Percentiles rank a stretch among this genome's conserved stretches.
phyloP scores from a whole-genome alignment of 352 stramenopile species.

The Phytopythium cucurbitacearum region DNA sequence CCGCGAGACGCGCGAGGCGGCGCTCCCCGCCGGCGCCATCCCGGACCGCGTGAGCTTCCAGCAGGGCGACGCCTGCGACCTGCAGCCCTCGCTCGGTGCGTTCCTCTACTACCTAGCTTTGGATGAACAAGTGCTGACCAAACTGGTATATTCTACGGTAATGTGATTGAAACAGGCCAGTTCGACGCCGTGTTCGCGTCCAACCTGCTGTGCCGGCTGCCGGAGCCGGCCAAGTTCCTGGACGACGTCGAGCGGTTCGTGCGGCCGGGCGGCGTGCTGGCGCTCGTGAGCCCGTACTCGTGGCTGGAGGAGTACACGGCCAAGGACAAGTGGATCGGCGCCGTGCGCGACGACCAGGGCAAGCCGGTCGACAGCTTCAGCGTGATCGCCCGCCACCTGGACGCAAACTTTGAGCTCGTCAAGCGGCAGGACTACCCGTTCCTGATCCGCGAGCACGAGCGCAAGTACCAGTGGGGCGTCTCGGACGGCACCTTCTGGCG shows the following conservation, averaged over 20 bases:
- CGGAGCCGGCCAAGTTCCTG: constrained; percentile 90
- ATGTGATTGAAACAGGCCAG: constrained; percentile 32
- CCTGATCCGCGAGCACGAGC: constrained; percentile 89
- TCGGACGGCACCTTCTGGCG: constrained; percentile 87
- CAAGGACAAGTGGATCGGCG: constrained; percentile 87
- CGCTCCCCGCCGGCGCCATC: constrained; percentile 61
- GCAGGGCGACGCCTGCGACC: constrained; percentile 91
- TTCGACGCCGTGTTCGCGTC: constrained; percentile 95
- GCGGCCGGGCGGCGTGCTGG: constrained; percentile 88
- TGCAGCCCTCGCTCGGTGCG: constrained; percentile 63
- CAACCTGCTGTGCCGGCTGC: constrained; percentile 95
- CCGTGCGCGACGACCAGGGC: constrained; percentile 29
- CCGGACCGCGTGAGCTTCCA: constrained; percentile 82
- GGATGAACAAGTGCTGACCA: constrained; percentile 18
- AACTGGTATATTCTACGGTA: neutral
- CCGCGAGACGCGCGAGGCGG: constrained; percentile 38
- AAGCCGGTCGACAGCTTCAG: constrained; percentile 64
- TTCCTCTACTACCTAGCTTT: constrained; percentile 72
- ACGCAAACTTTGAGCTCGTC: constrained; percentile 71
- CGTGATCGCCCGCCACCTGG: constrained; percentile 53
- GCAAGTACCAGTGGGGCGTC: constrained; percentile 92
- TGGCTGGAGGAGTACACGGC: constrained; percentile 96
- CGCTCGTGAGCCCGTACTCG: constrained; percentile 95
- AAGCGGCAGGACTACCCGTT: constrained; percentile 85
- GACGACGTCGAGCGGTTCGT: constrained; percentile 82